These are phyloP conservation scores for Mortierella sp. DNA, from an alignment of 371 early-diverging fungal species.

Conservation along the genomic window DNA sequence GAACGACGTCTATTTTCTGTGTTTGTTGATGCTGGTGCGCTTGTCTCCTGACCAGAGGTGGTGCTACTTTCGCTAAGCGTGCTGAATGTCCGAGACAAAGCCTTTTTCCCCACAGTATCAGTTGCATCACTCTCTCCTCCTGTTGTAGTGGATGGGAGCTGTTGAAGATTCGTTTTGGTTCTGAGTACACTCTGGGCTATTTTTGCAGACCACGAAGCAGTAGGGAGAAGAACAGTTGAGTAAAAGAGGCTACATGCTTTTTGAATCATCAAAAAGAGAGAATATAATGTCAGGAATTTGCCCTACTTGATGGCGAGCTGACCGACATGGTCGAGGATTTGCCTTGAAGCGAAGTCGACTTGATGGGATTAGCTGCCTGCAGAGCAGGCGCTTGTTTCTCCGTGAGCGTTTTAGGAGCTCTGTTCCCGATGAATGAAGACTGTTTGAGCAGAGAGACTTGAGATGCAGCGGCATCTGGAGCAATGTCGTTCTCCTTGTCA, in stretches of 20 bases:
- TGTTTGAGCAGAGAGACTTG: constrained; percentile 31
- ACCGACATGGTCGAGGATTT: constrained; percentile 5
- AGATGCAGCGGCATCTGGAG: constrained; percentile 13
- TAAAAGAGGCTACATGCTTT: background rate
- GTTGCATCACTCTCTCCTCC: background rate
- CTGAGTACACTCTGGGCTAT: constrained; percentile 31
- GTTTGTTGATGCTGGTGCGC: background rate
- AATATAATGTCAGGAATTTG: background rate
- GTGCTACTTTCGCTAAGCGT: constrained; percentile 10
- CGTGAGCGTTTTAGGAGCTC: too few species aligned
- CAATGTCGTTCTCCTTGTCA: constrained; percentile 43
- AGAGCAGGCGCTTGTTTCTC: too few species aligned
- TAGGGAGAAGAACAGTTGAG: background rate
- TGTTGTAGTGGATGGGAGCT: constrained; percentile 8
- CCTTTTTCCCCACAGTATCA: constrained; percentile 8
- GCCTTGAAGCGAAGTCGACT: constrained; percentile 8
- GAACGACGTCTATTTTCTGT: constrained; percentile 29
- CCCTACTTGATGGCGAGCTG: constrained; percentile 31
- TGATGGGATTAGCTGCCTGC: too few species aligned
- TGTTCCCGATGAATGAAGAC: constrained; percentile 18
- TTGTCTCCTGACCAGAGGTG: background rate
- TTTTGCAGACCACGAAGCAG: too few species aligned
- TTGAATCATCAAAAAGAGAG: background rate
- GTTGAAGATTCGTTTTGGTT: constrained; percentile 39
- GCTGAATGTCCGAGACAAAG: constrained; percentile 39